Evolutionary conservation across 2,329 filamentous ascomycete genomes (phyloP), one percentile per base, ranked within the genome.

Genomic region (Botrytis galanthina): DNA sequence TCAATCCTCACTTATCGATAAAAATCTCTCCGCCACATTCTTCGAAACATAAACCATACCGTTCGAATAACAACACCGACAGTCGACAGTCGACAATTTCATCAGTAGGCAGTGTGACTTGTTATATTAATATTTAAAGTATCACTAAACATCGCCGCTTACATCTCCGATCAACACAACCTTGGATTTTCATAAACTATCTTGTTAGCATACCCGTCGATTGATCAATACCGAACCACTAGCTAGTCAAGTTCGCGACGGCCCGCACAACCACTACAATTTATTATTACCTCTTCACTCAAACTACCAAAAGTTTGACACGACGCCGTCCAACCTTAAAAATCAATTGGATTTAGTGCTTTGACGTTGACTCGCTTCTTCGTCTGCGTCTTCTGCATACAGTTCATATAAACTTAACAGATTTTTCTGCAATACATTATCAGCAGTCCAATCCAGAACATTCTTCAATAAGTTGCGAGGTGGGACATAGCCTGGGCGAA

Each of bases 161-260:
- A 68, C 64, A 68, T 42, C 37, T 57, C 64, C 48, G 64, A 68
- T 68, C 70, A 57, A 57, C 46, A 48, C 60, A 46, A 46, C 44
- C 59, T 71, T 46, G 59, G 39, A 67, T 39, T n/a, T 12, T 67
- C n/a, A 18, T 18, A 67, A 67, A 39, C 70, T 54, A 51, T 39
- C 69, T 61, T n/a, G n/a, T n/a, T 42, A 42, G 44, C 29, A 64
- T 32, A 48, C 18, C 59, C 70, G 51, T 57, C 51, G 70, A 71
- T 71, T 71, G n/a, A 64, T 64, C 59, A 64, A 39, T 39, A 71
- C 42, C 42, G 60, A 29, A 64, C 44, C 60, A 71, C 59, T 54
- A 66, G 44, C 42, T 71, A 66, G 59, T 35, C 16, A n/a, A n/a
- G 37, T 44, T 66, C 61, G 70, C 70, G 70, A 72, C 70, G 70